phyloP scores from a whole-genome alignment of 1,284 basidiomycete genomes.

The Caloboletus inedulis region DNA sequence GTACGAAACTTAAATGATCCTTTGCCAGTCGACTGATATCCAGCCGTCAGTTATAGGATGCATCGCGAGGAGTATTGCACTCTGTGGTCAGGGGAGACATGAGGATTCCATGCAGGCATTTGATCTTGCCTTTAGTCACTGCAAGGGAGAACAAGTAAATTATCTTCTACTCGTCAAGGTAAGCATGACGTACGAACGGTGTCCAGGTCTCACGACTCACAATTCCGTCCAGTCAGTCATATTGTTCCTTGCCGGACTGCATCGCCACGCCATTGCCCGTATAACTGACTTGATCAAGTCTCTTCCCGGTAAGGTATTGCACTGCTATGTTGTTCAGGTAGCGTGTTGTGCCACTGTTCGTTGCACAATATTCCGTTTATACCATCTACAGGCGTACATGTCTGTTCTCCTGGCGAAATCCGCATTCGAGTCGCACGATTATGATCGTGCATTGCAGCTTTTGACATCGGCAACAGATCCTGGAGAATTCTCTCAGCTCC shows the following conservation, averaged over 20 bases:
- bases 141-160: conserved; percentile 1
- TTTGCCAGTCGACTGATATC: conserved; percentile 13
- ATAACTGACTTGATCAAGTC: conserved; percentile 8
- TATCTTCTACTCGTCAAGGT: conserved; percentile 20
- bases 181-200: neutral
- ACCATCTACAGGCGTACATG: conserved; percentile 10
- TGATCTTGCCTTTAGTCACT: conserved; percentile 16
- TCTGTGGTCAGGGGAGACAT: conserved; percentile 12
- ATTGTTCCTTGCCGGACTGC: conserved; percentile 14
- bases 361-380: neutral
- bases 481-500: conserved; percentile 3
- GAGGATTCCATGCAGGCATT: conserved; percentile 23
- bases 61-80: conserved; percentile 20
- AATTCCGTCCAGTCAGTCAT: conserved; percentile 10
- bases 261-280: conserved; percentile 12
- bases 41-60: conserved; percentile 19
- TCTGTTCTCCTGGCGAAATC: conserved; percentile 15
- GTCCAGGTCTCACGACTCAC: neutral
- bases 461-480: conserved; percentile 7
- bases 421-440: conserved; percentile 12
- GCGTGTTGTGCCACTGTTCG: neutral
- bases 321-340: conserved; percentile 14
- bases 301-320: neutral
- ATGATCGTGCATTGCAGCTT: conserved; percentile 9
- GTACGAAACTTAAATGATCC: neutral